Conservation (phyloP, 1,139 yeast species). For the Kurtzmaniella quercitrusa region DNA sequence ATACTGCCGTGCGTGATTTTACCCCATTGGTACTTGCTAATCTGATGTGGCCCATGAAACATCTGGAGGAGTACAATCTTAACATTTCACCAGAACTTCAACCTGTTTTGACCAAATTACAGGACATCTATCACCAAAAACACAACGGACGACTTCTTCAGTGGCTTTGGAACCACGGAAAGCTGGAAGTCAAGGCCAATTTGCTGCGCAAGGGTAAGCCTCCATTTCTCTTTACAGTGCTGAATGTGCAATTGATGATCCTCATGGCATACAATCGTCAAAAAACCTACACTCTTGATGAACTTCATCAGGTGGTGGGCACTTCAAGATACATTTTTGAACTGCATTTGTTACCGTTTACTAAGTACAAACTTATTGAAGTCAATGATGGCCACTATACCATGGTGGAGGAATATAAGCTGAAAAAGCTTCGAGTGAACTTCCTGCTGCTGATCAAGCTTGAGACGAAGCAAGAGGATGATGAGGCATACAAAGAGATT, state of each 20-base stretch:
- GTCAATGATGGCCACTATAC: conserved; percentile 60
- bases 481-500: conserved; percentile 79
- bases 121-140: conserved; percentile 63
- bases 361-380: conserved; percentile 70
- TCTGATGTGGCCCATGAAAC: conserved; percentile 81
- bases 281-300: conserved; percentile 54
- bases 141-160: conserved; percentile 87
- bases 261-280: conserved; percentile 72
- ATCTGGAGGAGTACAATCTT: conserved; percentile 39
- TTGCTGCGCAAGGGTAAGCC: conserved; percentile 79
- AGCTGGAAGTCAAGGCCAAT: conserved; percentile 90
- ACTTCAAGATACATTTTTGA: conserved; percentile 63
- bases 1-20: conserved; percentile 49
- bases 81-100: conserved; percentile 51
- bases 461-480: conserved; percentile 73
- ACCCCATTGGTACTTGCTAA: conserved; percentile 79
- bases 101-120: conserved; percentile 63
- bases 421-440: conserved; percentile 80
- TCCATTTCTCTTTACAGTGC: conserved; percentile 76
- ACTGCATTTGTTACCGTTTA: conserved; percentile 72
- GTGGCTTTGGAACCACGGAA: conserved; percentile 95
- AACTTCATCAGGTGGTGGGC: conserved; percentile 65
- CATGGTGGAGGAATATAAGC: conserved; percentile 76
- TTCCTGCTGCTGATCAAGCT: conserved; percentile 78
- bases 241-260: conserved; percentile 84